Evolutionary conservation across 352 stramenopile genomes (phyloP).

Genomic region (Peronospora belbahrii): DNA sequence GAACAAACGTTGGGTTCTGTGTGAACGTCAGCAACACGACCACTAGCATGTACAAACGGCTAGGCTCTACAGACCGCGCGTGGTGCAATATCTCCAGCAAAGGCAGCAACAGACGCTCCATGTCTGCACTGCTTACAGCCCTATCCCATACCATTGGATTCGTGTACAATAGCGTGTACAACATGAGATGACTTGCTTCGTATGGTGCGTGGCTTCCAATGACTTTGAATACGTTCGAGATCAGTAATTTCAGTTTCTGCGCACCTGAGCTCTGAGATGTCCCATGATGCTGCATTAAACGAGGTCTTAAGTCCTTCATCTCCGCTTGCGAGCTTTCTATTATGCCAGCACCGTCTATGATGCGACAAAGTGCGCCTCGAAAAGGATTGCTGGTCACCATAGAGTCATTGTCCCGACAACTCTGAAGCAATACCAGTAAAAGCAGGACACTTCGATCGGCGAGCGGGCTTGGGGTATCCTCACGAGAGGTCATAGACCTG

Average conservation of each 20-base stretch:
- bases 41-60: conserved; percentile 63
- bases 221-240: conserved; percentile 43
- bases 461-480: conserved; percentile 45
- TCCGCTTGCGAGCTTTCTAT: no score
- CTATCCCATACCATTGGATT: conserved; percentile 48
- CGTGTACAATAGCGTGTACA: conserved; percentile 70
- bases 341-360: conserved; percentile 24
- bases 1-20: conserved; percentile 53
- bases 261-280: conserved; percentile 1
- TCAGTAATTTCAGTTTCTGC: conserved; percentile 33
- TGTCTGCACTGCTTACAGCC: conserved; percentile 35
- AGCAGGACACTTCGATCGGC: conserved; percentile 59
- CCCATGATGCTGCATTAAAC: conserved; percentile 11
- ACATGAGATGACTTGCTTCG: conserved; percentile 57
- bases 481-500: conserved; percentile 54
- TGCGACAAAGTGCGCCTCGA: conserved; percentile 36
- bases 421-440: conserved; percentile 63
- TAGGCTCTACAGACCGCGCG: conserved; percentile 48
- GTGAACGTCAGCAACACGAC: conserved; percentile 65
- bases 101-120: conserved; percentile 48
- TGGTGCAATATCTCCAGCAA: conserved; percentile 70
- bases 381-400: conserved; percentile 49
- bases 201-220: conserved; percentile 48
- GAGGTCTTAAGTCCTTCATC: conserved; percentile 15
- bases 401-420: conserved; percentile 47